Conservation (phyloP, 2,329 filamentous ascomycete genomes). For the Phaeosphaeria sp. region DNA sequence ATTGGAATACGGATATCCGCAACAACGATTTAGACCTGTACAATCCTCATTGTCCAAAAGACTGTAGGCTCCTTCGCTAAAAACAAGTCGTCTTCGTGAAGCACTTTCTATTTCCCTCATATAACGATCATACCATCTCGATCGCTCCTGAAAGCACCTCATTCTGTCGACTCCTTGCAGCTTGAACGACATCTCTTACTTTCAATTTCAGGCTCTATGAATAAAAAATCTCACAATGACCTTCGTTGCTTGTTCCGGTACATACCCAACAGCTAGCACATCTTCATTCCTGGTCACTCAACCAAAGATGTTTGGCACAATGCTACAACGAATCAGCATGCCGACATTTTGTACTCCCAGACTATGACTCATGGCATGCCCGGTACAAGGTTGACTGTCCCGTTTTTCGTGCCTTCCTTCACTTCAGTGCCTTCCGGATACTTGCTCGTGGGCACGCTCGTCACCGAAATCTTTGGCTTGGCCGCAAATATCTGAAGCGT, state of each 20-base stretch:
- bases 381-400: slow-evolving; percentile 58
- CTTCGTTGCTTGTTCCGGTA: slow-evolving; percentile 5
- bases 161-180: too few species aligned
- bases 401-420: slow-evolving; percentile 47
- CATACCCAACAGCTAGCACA: slow-evolving; percentile 10
- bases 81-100: too few species aligned
- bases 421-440: slow-evolving; percentile 56
- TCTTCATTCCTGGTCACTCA: slow-evolving; percentile 7
- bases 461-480: slow-evolving; percentile 58
- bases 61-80: too few species aligned
- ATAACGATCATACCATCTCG: too few species aligned
- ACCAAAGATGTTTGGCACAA: slow-evolving; percentile 7
- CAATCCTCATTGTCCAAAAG: too few species aligned
- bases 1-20: too few species aligned
- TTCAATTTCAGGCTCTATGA: slow-evolving; percentile 6
- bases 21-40: too few species aligned
- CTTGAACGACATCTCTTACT: too few species aligned
- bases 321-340: too few species aligned
- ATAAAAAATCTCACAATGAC: slow-evolving; percentile 1
- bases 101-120: too few species aligned
- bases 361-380: slow-evolving; percentile 57
- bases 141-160: too few species aligned
- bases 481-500: slow-evolving; percentile 45
- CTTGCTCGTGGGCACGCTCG: slow-evolving; percentile 66
- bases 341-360: too few species aligned